Evolutionary conservation across 2,329 filamentous ascomycete genomes (phyloP).

Genomic region (Fusarium staphyleae): DNA sequence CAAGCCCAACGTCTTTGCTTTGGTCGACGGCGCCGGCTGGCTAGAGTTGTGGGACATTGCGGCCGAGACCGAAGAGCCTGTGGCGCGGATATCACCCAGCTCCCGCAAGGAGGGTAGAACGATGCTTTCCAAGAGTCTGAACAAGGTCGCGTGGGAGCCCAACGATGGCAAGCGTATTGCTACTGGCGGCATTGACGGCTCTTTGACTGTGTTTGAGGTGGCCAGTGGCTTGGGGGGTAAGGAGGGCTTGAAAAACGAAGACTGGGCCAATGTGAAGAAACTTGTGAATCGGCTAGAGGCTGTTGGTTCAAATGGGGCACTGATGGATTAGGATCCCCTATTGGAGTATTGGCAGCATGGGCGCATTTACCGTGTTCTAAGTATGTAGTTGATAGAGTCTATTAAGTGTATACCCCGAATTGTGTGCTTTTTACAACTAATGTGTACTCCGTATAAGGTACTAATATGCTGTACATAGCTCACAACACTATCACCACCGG

Average conservation of each 20-base stretch:
- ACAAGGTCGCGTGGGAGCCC: constrained; percentile 93
- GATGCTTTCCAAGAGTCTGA: constrained; percentile 84
- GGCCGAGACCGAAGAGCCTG: constrained; percentile 89
- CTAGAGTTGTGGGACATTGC: constrained; percentile 96
- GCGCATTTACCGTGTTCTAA: constrained; percentile 28
- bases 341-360: constrained; percentile 27
- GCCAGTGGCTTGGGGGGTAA: constrained; percentile 81
- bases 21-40: constrained; percentile 91
- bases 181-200: constrained; percentile 89
- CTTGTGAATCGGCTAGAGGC: constrained; percentile 79
- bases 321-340: constrained; percentile 47
- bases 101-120: constrained; percentile 68
- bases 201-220: constrained; percentile 93
- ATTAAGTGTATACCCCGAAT: constrained; percentile 38
- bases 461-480: too few species aligned
- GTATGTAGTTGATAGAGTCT: constrained; percentile 27
- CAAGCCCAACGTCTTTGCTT: constrained; percentile 91
- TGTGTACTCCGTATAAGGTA: too few species aligned
- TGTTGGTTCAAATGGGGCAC: constrained; percentile 58
- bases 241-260: constrained; percentile 82
- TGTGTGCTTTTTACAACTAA: not conserved
- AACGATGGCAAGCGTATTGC: constrained; percentile 86
- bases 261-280: constrained; percentile 94
- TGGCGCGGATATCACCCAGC: constrained; percentile 79
- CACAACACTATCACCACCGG: too few species aligned